phyloP scores from a whole-genome alignment of 495 filamentous ascomycete genomes.

The Xeromyces bisporus region DNA sequence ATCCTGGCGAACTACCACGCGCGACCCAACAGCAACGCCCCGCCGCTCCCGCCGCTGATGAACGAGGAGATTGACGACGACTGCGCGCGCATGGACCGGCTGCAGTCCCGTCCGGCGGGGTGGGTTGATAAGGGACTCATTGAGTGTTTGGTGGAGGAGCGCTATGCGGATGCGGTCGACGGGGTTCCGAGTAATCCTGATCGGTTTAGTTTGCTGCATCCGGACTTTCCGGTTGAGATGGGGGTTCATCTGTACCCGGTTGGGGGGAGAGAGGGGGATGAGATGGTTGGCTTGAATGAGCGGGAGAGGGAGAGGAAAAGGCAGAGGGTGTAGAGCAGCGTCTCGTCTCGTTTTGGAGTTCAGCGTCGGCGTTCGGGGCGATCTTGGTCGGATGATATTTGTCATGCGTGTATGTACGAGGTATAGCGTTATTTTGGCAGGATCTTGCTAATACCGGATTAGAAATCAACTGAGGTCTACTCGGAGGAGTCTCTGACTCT shows the following conservation, averaged over 20 bases:
- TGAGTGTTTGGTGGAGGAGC: conserved; percentile 21
- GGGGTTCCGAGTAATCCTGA: conserved; percentile 19
- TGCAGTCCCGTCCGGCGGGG: conserved; percentile 16
- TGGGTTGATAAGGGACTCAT: conserved; percentile 25
- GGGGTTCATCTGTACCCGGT: conserved; percentile 22
- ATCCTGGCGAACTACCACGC: conserved; percentile 33
- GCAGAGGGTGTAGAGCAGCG: too few species aligned
- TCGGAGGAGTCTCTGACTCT: too few species aligned
- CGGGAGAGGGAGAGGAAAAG: neutral
- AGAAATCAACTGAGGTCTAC: too few species aligned
- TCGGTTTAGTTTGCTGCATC: conserved; percentile 22
- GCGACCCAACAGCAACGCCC: conserved; percentile 27
- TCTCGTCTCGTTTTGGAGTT: too few species aligned
- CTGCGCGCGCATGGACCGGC: conserved; percentile 36
- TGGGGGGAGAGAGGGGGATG: neutral
- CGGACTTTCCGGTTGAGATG: conserved; percentile 23
- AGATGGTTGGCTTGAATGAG: neutral
- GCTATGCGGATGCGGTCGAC: conserved; percentile 14
- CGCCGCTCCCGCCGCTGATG: conserved; percentile 34
- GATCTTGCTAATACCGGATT: too few species aligned
- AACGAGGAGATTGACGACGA: conserved; percentile 44
- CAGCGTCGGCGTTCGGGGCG: too few species aligned
- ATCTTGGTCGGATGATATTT: too few species aligned
- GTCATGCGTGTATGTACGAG: too few species aligned
- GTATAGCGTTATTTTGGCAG: too few species aligned